phyloP scores from a whole-genome alignment of 805 yeast species.

The Kurtzmaniella fragi region DNA sequence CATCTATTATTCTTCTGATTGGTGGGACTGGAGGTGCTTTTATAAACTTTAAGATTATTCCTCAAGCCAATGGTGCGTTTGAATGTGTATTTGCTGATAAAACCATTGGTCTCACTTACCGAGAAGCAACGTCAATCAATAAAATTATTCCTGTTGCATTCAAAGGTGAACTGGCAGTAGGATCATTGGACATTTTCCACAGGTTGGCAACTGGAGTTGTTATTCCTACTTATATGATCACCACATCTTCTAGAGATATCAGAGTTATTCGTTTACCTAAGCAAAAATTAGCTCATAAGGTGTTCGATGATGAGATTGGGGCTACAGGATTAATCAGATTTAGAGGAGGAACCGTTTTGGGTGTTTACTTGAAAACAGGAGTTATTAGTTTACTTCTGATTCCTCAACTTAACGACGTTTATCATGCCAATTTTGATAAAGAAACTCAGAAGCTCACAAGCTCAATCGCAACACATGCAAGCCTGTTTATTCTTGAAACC shows the following conservation, averaged over 20 bases:
- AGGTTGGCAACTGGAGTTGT: slow-evolving; percentile 56
- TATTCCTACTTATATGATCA: slow-evolving; percentile 58
- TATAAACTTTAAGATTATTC: slow-evolving; percentile 58
- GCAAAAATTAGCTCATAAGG: slow-evolving; percentile 59
- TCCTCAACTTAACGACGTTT: slow-evolving; percentile 60
- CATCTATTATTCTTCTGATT: slow-evolving; percentile 65
- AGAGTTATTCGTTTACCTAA: slow-evolving; percentile 58
- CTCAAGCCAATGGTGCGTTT: slow-evolving; percentile 58
- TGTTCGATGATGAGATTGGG: slow-evolving; percentile 46
- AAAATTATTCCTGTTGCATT: slow-evolving; percentile 55
- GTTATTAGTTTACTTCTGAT: slow-evolving; percentile 45
- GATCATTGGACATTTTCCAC: slow-evolving; percentile 52
- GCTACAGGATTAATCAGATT: slow-evolving; percentile 47
- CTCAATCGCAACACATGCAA: slow-evolving; percentile 11
- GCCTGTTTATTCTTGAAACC: slow-evolving; percentile 36
- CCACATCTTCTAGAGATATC: slow-evolving; percentile 54
- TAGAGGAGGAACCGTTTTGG: slow-evolving; percentile 43
- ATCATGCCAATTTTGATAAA: slow-evolving; percentile 35
- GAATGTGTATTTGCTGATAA: slow-evolving; percentile 47
- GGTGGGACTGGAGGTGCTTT: slow-evolving; percentile 78
- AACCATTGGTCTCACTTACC: slow-evolving; percentile 31
- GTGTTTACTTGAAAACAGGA: slow-evolving; percentile 42
- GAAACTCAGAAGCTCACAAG: slow-evolving; percentile 19
- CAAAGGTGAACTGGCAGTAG: slow-evolving; percentile 62
- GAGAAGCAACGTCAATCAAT: slow-evolving; percentile 47